phyloP scores from a whole-genome alignment of 257 asterid species.

The Nicotiana paniculata region DNA sequence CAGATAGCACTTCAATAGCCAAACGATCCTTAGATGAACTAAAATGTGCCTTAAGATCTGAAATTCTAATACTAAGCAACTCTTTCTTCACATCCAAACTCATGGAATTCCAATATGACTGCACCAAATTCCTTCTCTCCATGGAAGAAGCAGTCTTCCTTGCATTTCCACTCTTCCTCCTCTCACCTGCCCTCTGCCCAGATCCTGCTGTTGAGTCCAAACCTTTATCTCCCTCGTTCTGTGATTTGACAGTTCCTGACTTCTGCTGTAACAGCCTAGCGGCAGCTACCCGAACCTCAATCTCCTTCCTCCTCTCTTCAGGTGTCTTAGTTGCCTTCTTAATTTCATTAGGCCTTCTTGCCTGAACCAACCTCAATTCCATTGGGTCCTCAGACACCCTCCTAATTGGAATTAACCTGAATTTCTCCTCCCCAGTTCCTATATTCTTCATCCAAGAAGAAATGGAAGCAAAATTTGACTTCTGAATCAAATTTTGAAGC shows the following conservation, averaged over 20 bases:
- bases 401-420: constrained; percentile 67
- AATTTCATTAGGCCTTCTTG: constrained; percentile 71
- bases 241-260: constrained; percentile 34
- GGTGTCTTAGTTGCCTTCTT: constrained; percentile 72
- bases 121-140: constrained; percentile 63
- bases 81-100: constrained; percentile 47
- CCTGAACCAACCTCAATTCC: constrained; percentile 61
- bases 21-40: constrained; percentile 41
- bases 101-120: constrained; percentile 54
- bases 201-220: constrained; percentile 38
- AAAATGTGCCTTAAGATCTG: constrained; percentile 56
- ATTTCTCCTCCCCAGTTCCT: constrained; percentile 65
- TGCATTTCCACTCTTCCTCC: constrained; percentile 47
- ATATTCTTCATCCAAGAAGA: constrained; percentile 77
- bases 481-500: constrained; percentile 67
- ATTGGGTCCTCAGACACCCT: constrained; percentile 74
- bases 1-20: constrained; percentile 41
- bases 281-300: constrained; percentile 82
- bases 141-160: constrained; percentile 56
- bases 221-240: constrained; percentile 44
- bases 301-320: constrained; percentile 77
- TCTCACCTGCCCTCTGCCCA: constrained; percentile 44
- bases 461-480: constrained; percentile 67
- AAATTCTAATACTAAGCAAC: constrained; percentile 37
- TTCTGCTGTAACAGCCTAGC: constrained; percentile 75